Conservation (phyloP, 345 rosid genomes). For the Brassica carinata region DNA sequence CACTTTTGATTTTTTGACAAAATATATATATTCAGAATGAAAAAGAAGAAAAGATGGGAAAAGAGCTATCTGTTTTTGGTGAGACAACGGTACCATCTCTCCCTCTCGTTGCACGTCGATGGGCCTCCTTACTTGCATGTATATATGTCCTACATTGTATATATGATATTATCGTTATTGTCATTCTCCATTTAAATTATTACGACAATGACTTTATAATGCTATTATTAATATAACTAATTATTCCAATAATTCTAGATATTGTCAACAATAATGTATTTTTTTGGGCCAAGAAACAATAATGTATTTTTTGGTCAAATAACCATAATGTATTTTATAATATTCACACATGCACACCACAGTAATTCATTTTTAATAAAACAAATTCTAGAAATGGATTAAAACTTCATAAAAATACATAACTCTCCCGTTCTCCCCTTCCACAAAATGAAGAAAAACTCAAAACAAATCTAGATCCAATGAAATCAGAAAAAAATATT, state of each 20-base stretch:
- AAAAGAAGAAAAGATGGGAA: conserved; percentile 6
- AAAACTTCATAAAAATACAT: not conserved
- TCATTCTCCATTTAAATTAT: conserved; percentile 34
- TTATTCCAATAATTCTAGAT: conserved; percentile 16
- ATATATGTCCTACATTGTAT: conserved; percentile 32
- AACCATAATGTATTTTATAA: not conserved
- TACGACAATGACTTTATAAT: conserved; percentile 33
- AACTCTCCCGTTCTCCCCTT: not conserved
- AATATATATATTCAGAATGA: not conserved
- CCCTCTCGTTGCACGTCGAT: conserved; percentile 36
- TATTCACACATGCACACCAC: not conserved
- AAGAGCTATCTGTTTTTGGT: conserved; percentile 34
- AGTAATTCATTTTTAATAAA: not conserved
- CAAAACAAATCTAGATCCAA: not conserved
- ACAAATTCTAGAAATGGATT: not conserved
- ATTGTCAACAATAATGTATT: conserved; percentile 33
- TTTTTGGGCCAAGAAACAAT: not conserved
- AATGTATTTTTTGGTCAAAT: not conserved
- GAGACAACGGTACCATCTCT: conserved; percentile 35
- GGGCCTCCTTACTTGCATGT: conserved; percentile 36
- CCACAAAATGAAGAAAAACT: not conserved
- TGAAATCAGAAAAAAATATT: not conserved
- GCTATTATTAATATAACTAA: conserved; percentile 24
- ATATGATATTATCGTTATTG: conserved; percentile 8
- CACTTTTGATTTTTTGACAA: not conserved